A percentile compares a stretch with the other conserved stretches of the same genome.
phyloP scores from a whole-genome alignment of 2,329 filamentous ascomycete genomes.

The Fusarium falciforme region DNA sequence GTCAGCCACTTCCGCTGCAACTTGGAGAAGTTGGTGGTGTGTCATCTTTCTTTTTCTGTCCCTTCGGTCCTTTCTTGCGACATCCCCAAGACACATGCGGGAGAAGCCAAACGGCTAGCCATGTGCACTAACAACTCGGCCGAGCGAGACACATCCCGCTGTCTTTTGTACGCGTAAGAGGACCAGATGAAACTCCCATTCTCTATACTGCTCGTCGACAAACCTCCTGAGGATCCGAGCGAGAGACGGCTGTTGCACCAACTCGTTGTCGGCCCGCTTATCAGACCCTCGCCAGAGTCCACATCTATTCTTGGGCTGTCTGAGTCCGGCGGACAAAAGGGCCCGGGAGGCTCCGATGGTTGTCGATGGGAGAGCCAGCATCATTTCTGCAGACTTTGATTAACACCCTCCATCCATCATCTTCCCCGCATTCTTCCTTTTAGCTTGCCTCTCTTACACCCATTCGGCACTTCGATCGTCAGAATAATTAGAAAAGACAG shows the following conservation, averaged over 20 bases:
- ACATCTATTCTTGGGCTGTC: neutral
- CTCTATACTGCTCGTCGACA: neutral
- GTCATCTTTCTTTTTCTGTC: constrained; percentile 23
- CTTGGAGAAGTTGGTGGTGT: constrained; percentile 17
- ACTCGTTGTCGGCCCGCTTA: neutral
- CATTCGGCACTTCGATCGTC: constrained; percentile 1
- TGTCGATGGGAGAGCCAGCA: neutral
- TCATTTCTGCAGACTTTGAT: neutral
- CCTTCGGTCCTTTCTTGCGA: constrained; percentile 16
- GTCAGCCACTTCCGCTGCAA: constrained; percentile 23
- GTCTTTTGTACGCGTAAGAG: neutral
- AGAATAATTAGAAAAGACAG: neutral
- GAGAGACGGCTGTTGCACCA: neutral
- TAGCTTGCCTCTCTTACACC: constrained; percentile 11
- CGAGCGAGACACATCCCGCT: neutral
- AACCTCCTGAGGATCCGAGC: neutral
- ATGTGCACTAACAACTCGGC: constrained; percentile 10
- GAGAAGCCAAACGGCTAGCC: neutral
- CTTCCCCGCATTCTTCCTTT: constrained; percentile 28
- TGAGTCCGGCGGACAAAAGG: neutral
- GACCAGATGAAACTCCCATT: neutral
- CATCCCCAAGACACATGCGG: constrained; percentile 6
- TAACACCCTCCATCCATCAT: neutral
- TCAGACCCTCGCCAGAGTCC: neutral
- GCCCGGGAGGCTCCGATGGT: neutral